These are phyloP conservation scores for Hymenoscyphus scutula DNA, from an alignment of 2,329 filamentous ascomycete genomes.

Conservation along the genomic window DNA sequence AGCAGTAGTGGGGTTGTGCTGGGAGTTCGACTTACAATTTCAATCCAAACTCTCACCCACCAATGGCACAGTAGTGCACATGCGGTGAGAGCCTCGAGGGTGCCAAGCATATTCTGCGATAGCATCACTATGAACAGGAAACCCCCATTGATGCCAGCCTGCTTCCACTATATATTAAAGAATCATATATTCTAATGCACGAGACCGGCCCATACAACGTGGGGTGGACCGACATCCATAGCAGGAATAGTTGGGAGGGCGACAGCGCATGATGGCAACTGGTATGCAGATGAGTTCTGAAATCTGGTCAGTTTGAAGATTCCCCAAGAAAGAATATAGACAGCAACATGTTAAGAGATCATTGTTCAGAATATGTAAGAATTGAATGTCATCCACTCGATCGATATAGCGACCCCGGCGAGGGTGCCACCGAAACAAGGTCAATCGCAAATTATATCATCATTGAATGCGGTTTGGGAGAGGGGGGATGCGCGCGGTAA, in stretches of 20 bases:
- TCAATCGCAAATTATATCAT: conserved; percentile 99
- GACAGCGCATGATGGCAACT: neutral
- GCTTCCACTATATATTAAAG: no score
- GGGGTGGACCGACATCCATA: neutral
- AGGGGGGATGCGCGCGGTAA: conserved; percentile 13
- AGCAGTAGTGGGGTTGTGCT: neutral
- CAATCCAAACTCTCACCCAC: no score
- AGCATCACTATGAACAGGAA: no score
- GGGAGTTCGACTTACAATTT: neutral
- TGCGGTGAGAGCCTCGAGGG: no score
- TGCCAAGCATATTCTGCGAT: no score
- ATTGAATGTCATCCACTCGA: conserved; percentile 81
- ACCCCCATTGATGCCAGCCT: no score
- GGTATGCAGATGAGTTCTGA: conserved; percentile 17
- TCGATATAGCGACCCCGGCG: conserved; percentile 86
- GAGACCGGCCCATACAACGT: neutral
- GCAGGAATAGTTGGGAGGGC: neutral
- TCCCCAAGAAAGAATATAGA: neutral
- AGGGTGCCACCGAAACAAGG: conserved; percentile 76
- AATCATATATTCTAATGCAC: no score
- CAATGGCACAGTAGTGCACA: no score
- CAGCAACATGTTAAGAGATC: conserved; percentile 21
- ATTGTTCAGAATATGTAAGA: conserved; percentile 97
- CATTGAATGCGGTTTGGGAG: conserved; percentile 48
- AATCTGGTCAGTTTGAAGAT: conserved; percentile 19